phyloP scores from a whole-genome alignment of 2,329 filamentous ascomycete genomes.

The Aspergillus tanneri region DNA sequence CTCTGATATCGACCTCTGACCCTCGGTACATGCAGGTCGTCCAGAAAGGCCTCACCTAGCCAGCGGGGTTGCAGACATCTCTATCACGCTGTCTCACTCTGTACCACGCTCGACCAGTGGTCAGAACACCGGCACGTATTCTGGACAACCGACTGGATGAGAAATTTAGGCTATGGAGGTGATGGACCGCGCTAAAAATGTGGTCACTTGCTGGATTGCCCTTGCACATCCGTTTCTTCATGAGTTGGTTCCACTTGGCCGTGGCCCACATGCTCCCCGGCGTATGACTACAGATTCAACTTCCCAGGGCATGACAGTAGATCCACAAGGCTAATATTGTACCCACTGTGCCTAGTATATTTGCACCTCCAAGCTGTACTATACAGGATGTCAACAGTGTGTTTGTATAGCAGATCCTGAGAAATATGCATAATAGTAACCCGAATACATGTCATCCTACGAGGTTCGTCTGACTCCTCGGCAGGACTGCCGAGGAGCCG shows the following conservation, averaged over 20 bases:
- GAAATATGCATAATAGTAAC: too few relatives aligned
- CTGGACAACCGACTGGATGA: constrained; percentile 43
- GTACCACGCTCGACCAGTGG: constrained; percentile 39
- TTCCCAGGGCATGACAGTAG: too few relatives aligned
- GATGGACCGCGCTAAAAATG: constrained; percentile 29
- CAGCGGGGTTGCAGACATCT: constrained; percentile 39
- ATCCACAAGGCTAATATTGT: too few relatives aligned
- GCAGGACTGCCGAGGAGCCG: constrained; percentile 4
- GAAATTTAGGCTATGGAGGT: constrained; percentile 35
- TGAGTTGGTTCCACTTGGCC: constrained; percentile 31
- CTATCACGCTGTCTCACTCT: constrained; percentile 33
- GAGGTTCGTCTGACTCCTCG: too few relatives aligned
- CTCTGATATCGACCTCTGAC: neutral
- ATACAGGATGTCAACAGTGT: too few relatives aligned
- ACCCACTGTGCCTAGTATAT: too few relatives aligned
- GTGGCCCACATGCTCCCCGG: constrained; percentile 31
- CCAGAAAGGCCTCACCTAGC: constrained; percentile 38
- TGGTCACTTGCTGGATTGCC: constrained; percentile 32
- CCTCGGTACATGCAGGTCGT: constrained; percentile 29
- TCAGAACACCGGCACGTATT: constrained; percentile 36
- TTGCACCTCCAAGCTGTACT: too few relatives aligned
- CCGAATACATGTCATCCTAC: too few relatives aligned
- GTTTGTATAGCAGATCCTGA: too few relatives aligned
- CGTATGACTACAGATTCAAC: too few relatives aligned
- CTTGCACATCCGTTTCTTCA: constrained; percentile 22